Evolutionary conservation across 768 basidiomycete species (phyloP).

Genomic region (Amanita subjunquillea): DNA sequence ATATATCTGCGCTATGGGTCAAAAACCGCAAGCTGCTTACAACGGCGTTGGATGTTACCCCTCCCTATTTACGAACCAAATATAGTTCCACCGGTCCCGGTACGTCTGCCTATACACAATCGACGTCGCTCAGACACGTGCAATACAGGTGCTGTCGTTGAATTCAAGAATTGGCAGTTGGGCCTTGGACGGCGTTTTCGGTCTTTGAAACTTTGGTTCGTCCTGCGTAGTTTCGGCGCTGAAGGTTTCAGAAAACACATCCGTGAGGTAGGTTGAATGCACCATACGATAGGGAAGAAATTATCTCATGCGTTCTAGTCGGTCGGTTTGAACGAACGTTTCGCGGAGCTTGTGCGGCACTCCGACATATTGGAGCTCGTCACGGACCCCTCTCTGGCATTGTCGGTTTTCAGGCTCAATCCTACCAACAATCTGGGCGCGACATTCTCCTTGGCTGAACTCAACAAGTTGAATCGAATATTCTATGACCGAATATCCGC

Average conservation of each 20-base stretch:
- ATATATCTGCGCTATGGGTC: slow-evolving; percentile 74
- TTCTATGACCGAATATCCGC: slow-evolving; percentile 51
- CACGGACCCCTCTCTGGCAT: slow-evolving; percentile 58
- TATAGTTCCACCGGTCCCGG: slow-evolving; percentile 60
- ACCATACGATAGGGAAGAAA: too few species aligned
- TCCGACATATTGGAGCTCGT: slow-evolving; percentile 54
- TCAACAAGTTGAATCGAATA: slow-evolving; percentile 58
- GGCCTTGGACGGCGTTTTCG: slow-evolving; percentile 80
- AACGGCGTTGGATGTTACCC: slow-evolving; percentile 78
- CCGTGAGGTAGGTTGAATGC: slow-evolving; percentile 33
- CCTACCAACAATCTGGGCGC: slow-evolving; percentile 16
- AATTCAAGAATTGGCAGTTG: slow-evolving; percentile 86
- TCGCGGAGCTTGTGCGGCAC: slow-evolving; percentile 40
- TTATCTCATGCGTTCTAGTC: slow-evolving; percentile 31
- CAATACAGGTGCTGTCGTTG: slow-evolving; percentile 60
- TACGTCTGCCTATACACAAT: background rate
- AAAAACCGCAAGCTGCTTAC: slow-evolving; percentile 63
- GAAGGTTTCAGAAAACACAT: slow-evolving; percentile 75
- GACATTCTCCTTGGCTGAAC: slow-evolving; percentile 16
- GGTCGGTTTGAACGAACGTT: slow-evolving; percentile 48
- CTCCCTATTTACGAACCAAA: slow-evolving; percentile 70
- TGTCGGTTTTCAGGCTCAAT: slow-evolving; percentile 67
- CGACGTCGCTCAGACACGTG: background rate
- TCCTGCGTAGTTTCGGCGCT: slow-evolving; percentile 73
- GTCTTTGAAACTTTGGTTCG: slow-evolving; percentile 89